phyloP scores from a whole-genome alignment of 441 rosid genomes.

The Arabidopsis lyrata region DNA sequence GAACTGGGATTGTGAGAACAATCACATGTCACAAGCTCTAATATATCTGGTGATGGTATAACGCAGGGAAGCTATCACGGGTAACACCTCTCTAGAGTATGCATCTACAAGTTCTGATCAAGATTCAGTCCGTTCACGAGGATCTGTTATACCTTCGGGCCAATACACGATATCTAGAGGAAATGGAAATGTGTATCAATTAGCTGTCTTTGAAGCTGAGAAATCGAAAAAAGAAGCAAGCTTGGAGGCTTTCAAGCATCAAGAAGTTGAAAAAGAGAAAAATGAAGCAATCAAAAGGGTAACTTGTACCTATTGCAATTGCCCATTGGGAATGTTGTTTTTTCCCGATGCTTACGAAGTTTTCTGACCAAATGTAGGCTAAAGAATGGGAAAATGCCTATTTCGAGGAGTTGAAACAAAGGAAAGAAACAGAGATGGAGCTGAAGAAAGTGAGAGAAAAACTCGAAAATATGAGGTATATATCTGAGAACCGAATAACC shows the following conservation, averaged over 20 bases:
- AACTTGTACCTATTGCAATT: constrained; percentile 10
- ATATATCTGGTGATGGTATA: constrained; percentile 19
- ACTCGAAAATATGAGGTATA: constrained; percentile 43
- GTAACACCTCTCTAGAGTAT: background rate
- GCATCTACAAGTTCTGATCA: constrained; percentile 33
- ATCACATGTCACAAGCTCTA: background rate
- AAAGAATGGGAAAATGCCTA: constrained; percentile 44
- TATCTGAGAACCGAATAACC: constrained; percentile 43
- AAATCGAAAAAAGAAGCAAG: constrained; percentile 29
- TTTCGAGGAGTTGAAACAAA: constrained; percentile 41
- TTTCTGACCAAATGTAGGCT: constrained; percentile 27
- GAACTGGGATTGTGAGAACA: constrained; percentile 10
- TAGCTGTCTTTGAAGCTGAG: background rate
- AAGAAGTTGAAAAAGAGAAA: constrained; percentile 50
- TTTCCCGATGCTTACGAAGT: background rate
- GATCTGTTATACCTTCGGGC: background rate
- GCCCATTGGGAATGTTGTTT: background rate
- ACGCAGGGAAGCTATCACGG: constrained; percentile 35
- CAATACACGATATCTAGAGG: background rate
- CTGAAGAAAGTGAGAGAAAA: constrained; percentile 44
- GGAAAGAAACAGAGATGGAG: constrained; percentile 48
- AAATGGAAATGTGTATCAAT: background rate
- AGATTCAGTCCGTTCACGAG: constrained; percentile 38
- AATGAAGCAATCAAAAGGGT: constrained; percentile 51
- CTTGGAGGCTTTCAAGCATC: constrained; percentile 50